Conservation (phyloP, 768 basidiomycete species). For the Auriculariales sp. region DNA sequence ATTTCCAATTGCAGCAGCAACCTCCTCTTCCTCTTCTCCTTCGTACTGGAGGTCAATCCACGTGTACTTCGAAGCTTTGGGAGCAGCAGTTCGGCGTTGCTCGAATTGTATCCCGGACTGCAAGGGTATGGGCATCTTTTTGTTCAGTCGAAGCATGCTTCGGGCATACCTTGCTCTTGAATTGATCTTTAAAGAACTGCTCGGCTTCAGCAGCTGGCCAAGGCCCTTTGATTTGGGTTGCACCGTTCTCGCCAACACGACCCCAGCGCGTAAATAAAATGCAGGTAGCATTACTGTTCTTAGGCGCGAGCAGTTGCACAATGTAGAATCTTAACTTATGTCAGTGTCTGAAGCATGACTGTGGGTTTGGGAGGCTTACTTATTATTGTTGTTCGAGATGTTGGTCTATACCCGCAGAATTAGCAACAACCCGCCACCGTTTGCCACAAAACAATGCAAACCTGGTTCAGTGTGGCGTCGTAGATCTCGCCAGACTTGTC, state of each 20-base stretch:
- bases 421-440: not conserved
- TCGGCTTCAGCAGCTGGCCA: conserved; percentile 25
- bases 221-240: conserved; percentile 34
- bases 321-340: conserved; percentile 34
- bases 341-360: not conserved
- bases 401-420: conserved; percentile 38
- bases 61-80: not conserved
- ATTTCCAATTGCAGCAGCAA: conserved; percentile 12
- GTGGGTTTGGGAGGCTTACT: conserved; percentile 18
- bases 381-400: conserved; percentile 22
- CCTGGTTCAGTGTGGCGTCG: conserved; percentile 36
- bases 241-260: conserved; percentile 44
- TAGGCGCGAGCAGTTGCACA: conserved; percentile 38
- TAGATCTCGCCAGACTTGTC: conserved; percentile 25
- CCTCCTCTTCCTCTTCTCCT: conserved; percentile 13
- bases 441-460: not conserved
- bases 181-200: conserved; percentile 42
- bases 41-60: conserved; percentile 19
- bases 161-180: conserved; percentile 32
- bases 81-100: not conserved
- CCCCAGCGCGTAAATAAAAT: conserved; percentile 42
- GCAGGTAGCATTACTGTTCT: conserved; percentile 22
- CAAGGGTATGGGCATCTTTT: not conserved
- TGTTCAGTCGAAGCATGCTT: too few species aligned
- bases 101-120: not conserved